Percentiles rank a stretch among this genome's conserved stretches.
These are phyloP conservation scores for Perilla frutescens DNA, from an alignment of 257 asterid species.

Conservation along the genomic window DNA sequence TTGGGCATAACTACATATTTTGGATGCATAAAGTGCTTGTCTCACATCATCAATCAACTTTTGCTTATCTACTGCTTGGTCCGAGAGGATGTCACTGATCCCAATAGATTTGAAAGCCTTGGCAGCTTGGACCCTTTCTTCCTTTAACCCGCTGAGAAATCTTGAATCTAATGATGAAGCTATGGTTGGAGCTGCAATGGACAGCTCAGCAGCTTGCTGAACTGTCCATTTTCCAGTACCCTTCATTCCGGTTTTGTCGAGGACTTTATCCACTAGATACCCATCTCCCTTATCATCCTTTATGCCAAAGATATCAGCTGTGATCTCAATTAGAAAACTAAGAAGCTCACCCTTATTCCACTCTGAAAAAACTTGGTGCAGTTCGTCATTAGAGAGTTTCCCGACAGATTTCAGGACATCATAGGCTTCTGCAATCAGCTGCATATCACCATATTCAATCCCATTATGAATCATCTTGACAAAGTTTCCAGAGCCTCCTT, in stretches of 20 bases:
- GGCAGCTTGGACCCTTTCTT: constrained; percentile 68
- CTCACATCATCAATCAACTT: constrained; percentile 70
- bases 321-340: constrained; percentile 73
- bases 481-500: constrained; percentile 78
- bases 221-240: constrained; percentile 85
- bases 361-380: constrained; percentile 64
- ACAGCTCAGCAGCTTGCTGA: constrained; percentile 83
- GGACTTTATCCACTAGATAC: constrained; percentile 70
- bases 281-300: constrained; percentile 75
- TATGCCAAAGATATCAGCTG: constrained; percentile 71
- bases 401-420: constrained; percentile 70
- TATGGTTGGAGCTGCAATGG: constrained; percentile 74
- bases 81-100: constrained; percentile 43
- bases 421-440: constrained; percentile 76
- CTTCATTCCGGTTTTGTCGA: constrained; percentile 82
- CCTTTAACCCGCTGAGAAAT: constrained; percentile 77
- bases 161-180: constrained; percentile 78
- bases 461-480: constrained; percentile 81
- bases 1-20: constrained; percentile 78
- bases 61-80: constrained; percentile 62
- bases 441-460: constrained; percentile 85
- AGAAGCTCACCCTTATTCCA: constrained; percentile 80
- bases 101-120: constrained; percentile 62
- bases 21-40: constrained; percentile 72
- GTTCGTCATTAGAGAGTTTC: constrained; percentile 67